Evolutionary conservation across 1,139 yeast species (phyloP).

Genomic region (Blastobotrys proliferans): DNA sequence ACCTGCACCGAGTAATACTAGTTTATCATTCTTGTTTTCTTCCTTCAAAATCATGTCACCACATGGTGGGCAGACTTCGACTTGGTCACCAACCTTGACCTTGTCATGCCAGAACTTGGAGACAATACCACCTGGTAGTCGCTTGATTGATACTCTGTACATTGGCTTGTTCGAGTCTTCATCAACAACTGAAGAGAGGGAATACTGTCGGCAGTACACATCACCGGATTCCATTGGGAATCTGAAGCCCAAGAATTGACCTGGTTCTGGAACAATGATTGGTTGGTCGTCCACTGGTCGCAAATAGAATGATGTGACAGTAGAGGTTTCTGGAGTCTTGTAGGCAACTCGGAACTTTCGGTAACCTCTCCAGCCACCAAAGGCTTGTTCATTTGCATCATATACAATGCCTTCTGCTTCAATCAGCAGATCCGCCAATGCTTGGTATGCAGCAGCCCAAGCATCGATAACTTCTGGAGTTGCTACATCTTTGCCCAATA

Average conservation of each 20-base stretch:
- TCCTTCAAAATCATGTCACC: conserved; percentile 49
- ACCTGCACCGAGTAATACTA: conserved; percentile 55
- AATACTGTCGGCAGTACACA: conserved; percentile 46
- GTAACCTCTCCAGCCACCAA: conserved; percentile 54
- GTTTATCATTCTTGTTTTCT: conserved; percentile 32
- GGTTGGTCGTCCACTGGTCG: conserved; percentile 44
- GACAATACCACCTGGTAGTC: conserved; percentile 47
- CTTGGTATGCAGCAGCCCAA: conserved; percentile 65
- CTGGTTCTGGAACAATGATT: conserved; percentile 43
- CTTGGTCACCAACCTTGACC: conserved; percentile 47
- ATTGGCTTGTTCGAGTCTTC: conserved; percentile 28
- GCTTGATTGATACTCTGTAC: conserved; percentile 53
- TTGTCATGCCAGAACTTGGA: conserved; percentile 51
- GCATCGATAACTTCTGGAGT: conserved; percentile 55
- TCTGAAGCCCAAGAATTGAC: conserved; percentile 60
- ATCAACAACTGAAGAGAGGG: conserved; percentile 40
- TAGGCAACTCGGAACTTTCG: conserved; percentile 47
- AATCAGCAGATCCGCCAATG: conserved; percentile 59
- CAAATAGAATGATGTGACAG: conserved; percentile 52
- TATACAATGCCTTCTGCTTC: conserved; percentile 51
- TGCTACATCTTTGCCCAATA: conserved; percentile 55
- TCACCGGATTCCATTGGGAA: conserved; percentile 37
- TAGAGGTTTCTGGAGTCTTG: conserved; percentile 43
- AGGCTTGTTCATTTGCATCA: conserved; percentile 31
- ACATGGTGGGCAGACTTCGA: conserved; percentile 56